Evolutionary conservation across 495 filamentous ascomycete genomes (phyloP).

Genomic region (Tuber borchii): DNA sequence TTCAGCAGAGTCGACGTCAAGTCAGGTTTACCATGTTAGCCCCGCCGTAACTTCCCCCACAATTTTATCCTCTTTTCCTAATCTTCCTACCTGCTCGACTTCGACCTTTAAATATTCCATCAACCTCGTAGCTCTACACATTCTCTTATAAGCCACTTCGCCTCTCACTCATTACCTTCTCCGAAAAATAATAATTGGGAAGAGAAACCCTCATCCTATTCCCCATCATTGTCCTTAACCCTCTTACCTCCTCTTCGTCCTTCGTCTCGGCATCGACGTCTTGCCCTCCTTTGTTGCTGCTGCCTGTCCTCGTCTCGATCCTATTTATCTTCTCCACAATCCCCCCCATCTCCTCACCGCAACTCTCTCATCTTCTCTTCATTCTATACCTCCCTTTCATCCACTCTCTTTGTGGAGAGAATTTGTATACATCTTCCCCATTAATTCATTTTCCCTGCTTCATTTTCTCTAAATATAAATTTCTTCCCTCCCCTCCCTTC

Average conservation of each 20-base stretch:
- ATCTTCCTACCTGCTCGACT: background rate
- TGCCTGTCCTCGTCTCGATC: background rate
- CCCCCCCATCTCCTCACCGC: background rate
- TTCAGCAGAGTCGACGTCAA: background rate
- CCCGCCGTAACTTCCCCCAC: background rate
- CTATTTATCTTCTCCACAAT: background rate
- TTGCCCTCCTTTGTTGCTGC: background rate
- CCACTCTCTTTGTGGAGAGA: background rate
- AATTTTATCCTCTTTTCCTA: background rate
- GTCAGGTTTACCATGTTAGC: background rate
- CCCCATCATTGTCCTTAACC: background rate
- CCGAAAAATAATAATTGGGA: background rate
- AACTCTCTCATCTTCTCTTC: background rate
- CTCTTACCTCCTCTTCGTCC: background rate
- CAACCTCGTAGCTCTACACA: background rate
- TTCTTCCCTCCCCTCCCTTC: background rate
- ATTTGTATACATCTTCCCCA: background rate
- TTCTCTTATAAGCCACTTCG: background rate
- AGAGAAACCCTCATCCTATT: background rate
- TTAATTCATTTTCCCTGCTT: background rate
- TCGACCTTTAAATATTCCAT: slow-evolving; percentile 2
- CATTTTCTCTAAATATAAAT: background rate
- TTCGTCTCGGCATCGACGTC: background rate
- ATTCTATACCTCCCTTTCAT: background rate
- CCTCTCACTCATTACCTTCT: background rate